Conservation (phyloP, 2,329 filamentous ascomycete genomes). For the Microdochium nivale region DNA sequence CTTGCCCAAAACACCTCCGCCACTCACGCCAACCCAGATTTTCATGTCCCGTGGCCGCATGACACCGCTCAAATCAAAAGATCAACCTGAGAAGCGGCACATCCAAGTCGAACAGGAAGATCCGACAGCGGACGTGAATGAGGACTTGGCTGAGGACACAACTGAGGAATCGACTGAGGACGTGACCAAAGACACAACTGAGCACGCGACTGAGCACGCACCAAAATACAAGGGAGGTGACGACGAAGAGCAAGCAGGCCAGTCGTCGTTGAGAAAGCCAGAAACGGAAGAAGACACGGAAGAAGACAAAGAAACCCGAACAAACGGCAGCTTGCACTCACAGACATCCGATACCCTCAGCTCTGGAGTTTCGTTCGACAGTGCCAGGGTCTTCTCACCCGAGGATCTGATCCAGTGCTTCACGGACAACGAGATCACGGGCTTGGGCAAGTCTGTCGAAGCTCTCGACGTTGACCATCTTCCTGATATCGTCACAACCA, state of each 20-base stretch:
- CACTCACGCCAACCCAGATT: not conserved
- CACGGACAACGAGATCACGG: conserved; percentile 14
- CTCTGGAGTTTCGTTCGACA: conserved; percentile 1
- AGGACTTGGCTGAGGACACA: no score
- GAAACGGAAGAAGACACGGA: no score
- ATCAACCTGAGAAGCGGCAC: no score
- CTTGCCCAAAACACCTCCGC: not conserved
- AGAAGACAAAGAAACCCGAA: not conserved
- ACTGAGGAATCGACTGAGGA: no score
- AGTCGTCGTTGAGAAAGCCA: no score
- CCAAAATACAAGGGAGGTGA: no score
- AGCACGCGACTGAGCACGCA: no score
- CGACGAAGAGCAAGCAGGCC: no score
- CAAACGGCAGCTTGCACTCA: not conserved
- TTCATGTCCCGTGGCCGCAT: not conserved
- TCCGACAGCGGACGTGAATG: no score
- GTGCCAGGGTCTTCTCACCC: conserved; percentile 10
- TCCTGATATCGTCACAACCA: not conserved
- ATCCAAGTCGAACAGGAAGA: no score
- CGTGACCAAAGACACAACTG: no score
- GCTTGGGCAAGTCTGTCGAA: conserved; percentile 19
- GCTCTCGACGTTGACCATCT: conserved; percentile 11
- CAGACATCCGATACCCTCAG: not conserved
- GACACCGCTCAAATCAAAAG: no score
- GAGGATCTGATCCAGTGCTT: conserved; percentile 17